Conservation (phyloP, 2,329 filamentous ascomycete species). For the Venturia aucupariae region DNA sequence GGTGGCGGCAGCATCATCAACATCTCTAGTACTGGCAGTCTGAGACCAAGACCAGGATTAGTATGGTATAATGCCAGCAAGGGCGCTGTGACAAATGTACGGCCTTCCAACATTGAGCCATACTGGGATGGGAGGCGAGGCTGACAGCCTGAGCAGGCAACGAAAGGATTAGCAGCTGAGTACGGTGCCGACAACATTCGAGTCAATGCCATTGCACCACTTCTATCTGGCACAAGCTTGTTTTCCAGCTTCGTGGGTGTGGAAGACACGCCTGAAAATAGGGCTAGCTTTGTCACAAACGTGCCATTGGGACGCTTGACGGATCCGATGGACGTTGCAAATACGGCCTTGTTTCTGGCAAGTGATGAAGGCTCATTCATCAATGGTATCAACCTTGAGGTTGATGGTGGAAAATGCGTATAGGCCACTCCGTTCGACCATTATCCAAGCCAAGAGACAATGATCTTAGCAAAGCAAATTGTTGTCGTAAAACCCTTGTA, state of each 20-base stretch:
- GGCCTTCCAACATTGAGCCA: slow-evolving; percentile 18
- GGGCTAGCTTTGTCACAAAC: slow-evolving; percentile 43
- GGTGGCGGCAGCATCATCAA: slow-evolving; percentile 55
- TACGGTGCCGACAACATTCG: slow-evolving; percentile 64
- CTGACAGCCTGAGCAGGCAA: slow-evolving; percentile 38
- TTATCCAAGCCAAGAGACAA: background rate
- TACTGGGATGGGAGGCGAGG: background rate
- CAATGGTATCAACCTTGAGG: slow-evolving; percentile 42
- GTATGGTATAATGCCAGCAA: slow-evolving; percentile 66
- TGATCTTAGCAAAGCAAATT: background rate
- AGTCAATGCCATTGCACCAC: slow-evolving; percentile 62
- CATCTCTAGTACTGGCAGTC: slow-evolving; percentile 55
- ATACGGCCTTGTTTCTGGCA: slow-evolving; percentile 48
- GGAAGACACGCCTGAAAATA: slow-evolving; percentile 49
- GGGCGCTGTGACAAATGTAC: slow-evolving; percentile 52
- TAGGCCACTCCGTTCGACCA: background rate
- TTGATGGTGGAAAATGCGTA: slow-evolving; percentile 31
- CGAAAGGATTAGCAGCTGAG: slow-evolving; percentile 61
- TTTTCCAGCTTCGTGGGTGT: slow-evolving; percentile 51
- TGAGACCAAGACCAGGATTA: slow-evolving; percentile 51
- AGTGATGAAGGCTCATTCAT: slow-evolving; percentile 52
- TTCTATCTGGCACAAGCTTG: slow-evolving; percentile 58
- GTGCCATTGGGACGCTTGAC: slow-evolving; percentile 53
- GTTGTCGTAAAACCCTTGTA: no score
- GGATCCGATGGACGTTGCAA: slow-evolving; percentile 50